Percentiles rank a stretch among this genome's conserved stretches.
Conservation (phyloP, 225 moss, liverwort and hornwort species). For the Polytrichum formosum region DNA sequence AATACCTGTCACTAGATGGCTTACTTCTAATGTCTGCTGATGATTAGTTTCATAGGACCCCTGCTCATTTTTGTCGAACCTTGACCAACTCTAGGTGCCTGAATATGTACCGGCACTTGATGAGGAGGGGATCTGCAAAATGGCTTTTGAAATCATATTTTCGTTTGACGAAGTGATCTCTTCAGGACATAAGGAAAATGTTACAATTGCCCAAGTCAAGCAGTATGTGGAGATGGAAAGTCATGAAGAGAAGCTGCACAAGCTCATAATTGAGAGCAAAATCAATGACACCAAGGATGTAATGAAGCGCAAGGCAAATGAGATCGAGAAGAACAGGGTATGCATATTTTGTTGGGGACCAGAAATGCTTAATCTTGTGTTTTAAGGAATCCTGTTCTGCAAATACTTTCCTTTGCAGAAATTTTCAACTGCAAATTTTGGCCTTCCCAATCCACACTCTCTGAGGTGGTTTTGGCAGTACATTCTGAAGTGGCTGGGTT, state of each 20-base stretch:
- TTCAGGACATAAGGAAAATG: conserved; percentile 93
- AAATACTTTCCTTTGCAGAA: too few relatives aligned
- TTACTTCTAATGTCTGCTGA: too few relatives aligned
- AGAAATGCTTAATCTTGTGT: too few relatives aligned
- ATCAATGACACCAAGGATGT: conserved; percentile 90
- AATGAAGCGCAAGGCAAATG: conserved; percentile 96
- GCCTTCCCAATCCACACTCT: too few relatives aligned
- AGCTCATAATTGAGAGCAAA: conserved; percentile 94
- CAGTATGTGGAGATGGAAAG: conserved; percentile 99
- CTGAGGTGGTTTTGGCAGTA: too few relatives aligned
- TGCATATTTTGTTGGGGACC: neutral
- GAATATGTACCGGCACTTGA: conserved; percentile 89
- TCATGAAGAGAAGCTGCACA: conserved; percentile 95
- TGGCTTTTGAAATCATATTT: conserved; percentile 96
- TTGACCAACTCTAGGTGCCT: conserved; percentile 65
- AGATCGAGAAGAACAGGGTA: conserved; percentile 97
- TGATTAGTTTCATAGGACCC: too few relatives aligned
- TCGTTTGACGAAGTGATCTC: conserved; percentile 94
- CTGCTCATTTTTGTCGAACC: conserved; percentile 16
- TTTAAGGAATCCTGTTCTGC: too few relatives aligned
- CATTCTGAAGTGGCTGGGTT: too few relatives aligned
- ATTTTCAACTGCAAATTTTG: too few relatives aligned
- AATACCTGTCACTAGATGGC: too few relatives aligned
- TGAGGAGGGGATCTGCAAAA: conserved; percentile 88
- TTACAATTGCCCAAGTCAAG: conserved; percentile 91